These are phyloP conservation scores for Dysphania ambrosioides DNA, from an alignment of 148 eudicot species.

Conservation along the genomic window DNA sequence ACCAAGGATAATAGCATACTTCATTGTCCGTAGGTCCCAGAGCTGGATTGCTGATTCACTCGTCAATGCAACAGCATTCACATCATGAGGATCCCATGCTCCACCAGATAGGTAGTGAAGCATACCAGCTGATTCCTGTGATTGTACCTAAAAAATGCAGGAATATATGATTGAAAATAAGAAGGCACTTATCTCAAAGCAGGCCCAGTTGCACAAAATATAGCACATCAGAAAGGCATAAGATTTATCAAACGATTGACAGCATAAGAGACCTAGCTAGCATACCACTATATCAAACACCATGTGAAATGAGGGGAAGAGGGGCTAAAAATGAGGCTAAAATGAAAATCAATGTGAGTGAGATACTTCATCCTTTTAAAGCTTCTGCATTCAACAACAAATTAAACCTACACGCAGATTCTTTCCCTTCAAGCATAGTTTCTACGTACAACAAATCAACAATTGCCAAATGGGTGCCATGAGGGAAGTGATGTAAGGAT, in stretches of 20 bases:
- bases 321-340: constrained; percentile 2
- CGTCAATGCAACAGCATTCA: constrained; percentile 66
- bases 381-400: neutral
- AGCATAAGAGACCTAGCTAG: neutral
- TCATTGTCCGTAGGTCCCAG: constrained; percentile 94
- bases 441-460: neutral
- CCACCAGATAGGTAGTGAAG: constrained; percentile 87
- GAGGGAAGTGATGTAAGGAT: neutral
- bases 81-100: constrained; percentile 97
- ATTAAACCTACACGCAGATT: neutral
- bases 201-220: neutral
- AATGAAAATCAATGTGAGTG: neutral
- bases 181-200: constrained; percentile 4
- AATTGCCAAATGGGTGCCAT: neutral
- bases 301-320: neutral
- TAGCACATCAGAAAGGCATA: constrained; percentile 9
- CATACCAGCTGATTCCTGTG: constrained; percentile 92
- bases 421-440: neutral
- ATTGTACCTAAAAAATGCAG: constrained; percentile 69
- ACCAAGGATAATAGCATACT: constrained; percentile 47
- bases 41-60: constrained; percentile 84
- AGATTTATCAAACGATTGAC: neutral
- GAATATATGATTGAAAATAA: constrained; percentile 54
- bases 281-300: neutral
- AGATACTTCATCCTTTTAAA: neutral